Base-by-base conservation (phyloP, 352 stramenopile genomes). In the Phytophthora capsici region DNA sequence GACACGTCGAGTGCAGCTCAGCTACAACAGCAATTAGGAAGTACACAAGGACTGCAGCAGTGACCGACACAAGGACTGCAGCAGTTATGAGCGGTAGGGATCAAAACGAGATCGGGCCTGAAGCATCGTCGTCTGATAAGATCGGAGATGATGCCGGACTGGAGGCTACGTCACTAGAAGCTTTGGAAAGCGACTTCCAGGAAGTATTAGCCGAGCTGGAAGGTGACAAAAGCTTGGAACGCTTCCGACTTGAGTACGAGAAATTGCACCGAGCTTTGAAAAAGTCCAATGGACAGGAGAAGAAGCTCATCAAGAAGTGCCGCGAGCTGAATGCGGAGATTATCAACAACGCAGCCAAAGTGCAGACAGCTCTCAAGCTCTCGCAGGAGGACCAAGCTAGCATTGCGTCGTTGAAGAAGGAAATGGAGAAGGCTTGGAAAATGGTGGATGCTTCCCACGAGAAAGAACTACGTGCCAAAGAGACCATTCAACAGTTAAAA, bases 401-500 rank as follows among this genome's bases (percentile, higher is more conserved):
- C 55, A 98, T 98, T 67, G 77, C 80, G 22, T 92, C 85, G 48
- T 82, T 99, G 44, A 96, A 98, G 69, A 98, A 98, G 57, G 95
- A 99, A 78, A 98, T 99, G 73, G 94, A 98, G 52, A 98, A 96
- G 66, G 86, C 91, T n/a, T 96, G 86, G 88, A 94, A 98, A 71
- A 96, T 97, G 90, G 74, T 98, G 63, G 93, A 99, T 63, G 86
- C 91, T n/a, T 96, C 94, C 1, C 94, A 98, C 69, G 86, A 97
- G 61, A 98, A 98, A 71, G 92, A 98, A 73, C 78, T 94, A n/a
- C 84, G 84, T 10, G 92, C 93, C 6, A 98, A 98, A 69, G 93
- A 97, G 36, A 98, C 90, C 1, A 98, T 99, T 62, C 81, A 88
- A 57, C 91, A 98, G 66, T 90, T 99, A 57, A 98, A 98, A 73